These are phyloP conservation scores for Aspergillus carbonarius DNA, from an alignment of 2,329 filamentous ascomycete species.

Conservation along the genomic window DNA sequence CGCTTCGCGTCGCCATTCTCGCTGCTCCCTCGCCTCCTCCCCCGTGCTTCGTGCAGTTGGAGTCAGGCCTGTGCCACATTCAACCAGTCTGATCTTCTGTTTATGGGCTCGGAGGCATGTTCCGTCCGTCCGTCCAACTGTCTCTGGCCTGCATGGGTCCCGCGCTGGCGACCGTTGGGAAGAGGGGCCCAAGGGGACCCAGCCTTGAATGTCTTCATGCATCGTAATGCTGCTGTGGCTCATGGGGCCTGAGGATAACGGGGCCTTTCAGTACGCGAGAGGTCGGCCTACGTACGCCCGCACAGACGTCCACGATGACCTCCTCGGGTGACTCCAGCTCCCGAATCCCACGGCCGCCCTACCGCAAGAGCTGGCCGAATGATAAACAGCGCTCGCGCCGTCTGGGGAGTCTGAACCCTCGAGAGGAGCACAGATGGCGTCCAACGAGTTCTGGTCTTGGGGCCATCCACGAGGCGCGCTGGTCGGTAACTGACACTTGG, in stretches of 20 bases:
- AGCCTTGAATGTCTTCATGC: background rate
- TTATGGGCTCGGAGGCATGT: background rate
- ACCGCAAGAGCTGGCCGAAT: conserved; percentile 1
- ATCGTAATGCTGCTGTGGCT: background rate
- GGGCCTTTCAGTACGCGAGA: background rate
- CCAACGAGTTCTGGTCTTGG: background rate
- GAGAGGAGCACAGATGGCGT: too few relatives aligned
- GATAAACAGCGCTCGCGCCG: background rate
- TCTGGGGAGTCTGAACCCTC: background rate
- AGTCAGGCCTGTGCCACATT: background rate
- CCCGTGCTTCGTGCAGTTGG: conserved; percentile 14
- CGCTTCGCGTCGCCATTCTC: background rate
- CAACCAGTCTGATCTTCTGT: background rate
- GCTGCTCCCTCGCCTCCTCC: background rate
- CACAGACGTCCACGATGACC: background rate
- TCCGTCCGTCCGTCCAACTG: background rate
- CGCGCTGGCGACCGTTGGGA: background rate
- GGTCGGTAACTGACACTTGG: background rate
- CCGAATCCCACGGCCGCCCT: background rate
- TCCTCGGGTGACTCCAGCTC: background rate
- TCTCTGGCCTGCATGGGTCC: background rate
- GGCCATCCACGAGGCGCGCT: background rate
- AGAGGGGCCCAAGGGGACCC: background rate
- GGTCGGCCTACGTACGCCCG: background rate
- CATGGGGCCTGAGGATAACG: background rate